Evolutionary conservation across 805 yeast genomes (phyloP), one percentile per base, ranked within the genome.

Genomic region (Spathaspora sp.): DNA sequence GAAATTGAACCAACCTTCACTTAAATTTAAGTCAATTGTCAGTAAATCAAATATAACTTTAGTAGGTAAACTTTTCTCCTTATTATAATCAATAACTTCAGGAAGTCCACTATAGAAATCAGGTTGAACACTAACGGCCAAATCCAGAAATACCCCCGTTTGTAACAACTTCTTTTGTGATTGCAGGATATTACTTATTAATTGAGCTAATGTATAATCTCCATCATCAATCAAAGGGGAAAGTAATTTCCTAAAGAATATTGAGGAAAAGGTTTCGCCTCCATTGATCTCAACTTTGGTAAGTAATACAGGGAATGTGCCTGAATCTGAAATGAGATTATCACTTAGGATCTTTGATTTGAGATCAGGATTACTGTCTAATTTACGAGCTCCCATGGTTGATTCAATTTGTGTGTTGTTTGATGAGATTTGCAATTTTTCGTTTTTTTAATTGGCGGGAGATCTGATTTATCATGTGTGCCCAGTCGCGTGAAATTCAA

Each of bases 231-330:
- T 60, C 42, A 78, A 67, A 8, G 81, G 81, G 11, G 66, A 60
- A 44, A 81, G 72, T 31, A 81, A 66, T 53, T 76, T 76, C 49
- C 68, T 58, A 65, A 78, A 78, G 58, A 79, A 77, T 16, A 70
- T 72, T 43, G 69, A 68, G 29, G 80, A 68, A 55, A 81, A 72
- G n/a, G 66, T 60, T 49, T 72, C 75, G 11, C 77, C 78, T 12
- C 78, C 78, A 47, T 55, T 62, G 26, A 73, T 71, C 50, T 73
- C 77, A n/a, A 74, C 62, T 32, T 59, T 53, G 12, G 71, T 62
- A 19, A 74, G 59, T 50, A 63, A 68, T 23, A 74, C 61, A 5
- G 77, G 77, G 48, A 67, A 72, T 11, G 70, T 55, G 3, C 60
- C 57, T 17, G 75, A 63, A 46, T 60, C 56, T 8, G 56, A 57